phyloP scores from a whole-genome alignment of 2,329 filamentous ascomycete species.

The Penicillium sp. region DNA sequence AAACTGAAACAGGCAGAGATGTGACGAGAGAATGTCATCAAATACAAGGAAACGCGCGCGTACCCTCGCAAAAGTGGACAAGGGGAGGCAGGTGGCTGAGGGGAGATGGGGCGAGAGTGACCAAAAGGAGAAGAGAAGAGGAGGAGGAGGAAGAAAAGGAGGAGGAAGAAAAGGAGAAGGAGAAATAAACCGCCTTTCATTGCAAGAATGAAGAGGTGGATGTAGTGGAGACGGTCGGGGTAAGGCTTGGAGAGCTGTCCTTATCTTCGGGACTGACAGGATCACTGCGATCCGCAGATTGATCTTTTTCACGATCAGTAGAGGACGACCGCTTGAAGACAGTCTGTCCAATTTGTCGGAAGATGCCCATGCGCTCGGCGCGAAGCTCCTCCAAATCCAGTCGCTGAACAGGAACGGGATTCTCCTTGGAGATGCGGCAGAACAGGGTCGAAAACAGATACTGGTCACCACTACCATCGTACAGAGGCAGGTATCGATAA shows the following conservation, averaged over 20 bases:
- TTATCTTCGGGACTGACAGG: conserved; percentile 37
- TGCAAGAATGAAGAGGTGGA: conserved; percentile 41
- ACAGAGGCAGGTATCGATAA: conserved; percentile 87
- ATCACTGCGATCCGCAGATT: conserved; percentile 35
- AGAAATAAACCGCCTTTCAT: conserved; percentile 12
- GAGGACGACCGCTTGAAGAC: conserved; percentile 50
- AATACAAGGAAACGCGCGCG: conserved; percentile 19
- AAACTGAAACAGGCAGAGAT: conserved; percentile 17
- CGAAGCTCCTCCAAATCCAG: conserved; percentile 45
- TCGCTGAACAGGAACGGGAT: conserved; percentile 49
- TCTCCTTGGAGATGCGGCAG: conserved; percentile 75
- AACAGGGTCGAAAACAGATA: conserved; percentile 95
- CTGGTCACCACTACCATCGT: conserved; percentile 85
- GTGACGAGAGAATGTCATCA: conserved; percentile 23
- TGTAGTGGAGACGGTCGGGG: conserved; percentile 41
- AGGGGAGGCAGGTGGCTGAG: conserved; percentile 7
- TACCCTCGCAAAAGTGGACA: conserved; percentile 9
- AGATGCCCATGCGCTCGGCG: conserved; percentile 46
- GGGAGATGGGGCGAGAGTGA: neutral
- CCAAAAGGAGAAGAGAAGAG: neutral
- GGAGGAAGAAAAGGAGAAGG: neutral
- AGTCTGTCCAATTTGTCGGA: conserved; percentile 49
- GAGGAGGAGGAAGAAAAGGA: too few species aligned
- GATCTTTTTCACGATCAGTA: conserved; percentile 43
- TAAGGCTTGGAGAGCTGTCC: conserved; percentile 40